Conservation (phyloP, 176 grass and related monocot genomes). For the barley (Hordeum vulgare) region MorexV3_pseudomolecules_assembly NC_058522.1:30104337-30104836, state of each 20-base stretch:
- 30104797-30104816: not conserved
- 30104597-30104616: not conserved
- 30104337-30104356: constrained; percentile 34
- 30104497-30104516: constrained; percentile 13
- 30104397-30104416: not conserved
- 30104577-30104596: constrained; percentile 16
- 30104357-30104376: constrained; percentile 10
- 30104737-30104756: not conserved
- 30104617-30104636: not conserved
- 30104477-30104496: not conserved
- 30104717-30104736: not conserved
- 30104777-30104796: not conserved
- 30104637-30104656: not conserved
- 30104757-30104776: not conserved
- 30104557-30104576: not conserved
- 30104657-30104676: not conserved
- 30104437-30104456: not conserved
- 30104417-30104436: not conserved
- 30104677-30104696: not conserved
- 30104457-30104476: not conserved
- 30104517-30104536: not conserved
- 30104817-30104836: not conserved
- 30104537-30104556: not conserved
- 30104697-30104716: not conserved
- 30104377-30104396: constrained; percentile 17